Evolutionary conservation across 768 basidiomycete species (phyloP), one percentile per base, ranked within the genome.

Genomic region (Lentinula guzmanii): DNA sequence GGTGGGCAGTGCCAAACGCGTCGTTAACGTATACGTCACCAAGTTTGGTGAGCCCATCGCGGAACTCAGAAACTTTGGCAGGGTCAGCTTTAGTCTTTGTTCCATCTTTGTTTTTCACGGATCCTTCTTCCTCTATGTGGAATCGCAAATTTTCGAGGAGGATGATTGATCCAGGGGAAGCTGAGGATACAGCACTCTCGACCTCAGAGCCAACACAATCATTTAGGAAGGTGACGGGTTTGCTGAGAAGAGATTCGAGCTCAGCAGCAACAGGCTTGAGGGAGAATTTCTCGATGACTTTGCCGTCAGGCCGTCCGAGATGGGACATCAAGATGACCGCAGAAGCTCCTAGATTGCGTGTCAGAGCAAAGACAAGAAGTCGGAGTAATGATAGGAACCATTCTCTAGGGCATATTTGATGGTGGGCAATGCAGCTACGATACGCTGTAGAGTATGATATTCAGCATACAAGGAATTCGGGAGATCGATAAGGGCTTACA

Each of bases 1-100:
- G 93, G 75, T 99, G 96, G 55, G 95, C 96, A 50, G 96, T 99
- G 53, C 96, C 96, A 71, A 99, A 99, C 28, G 96, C 96, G 73
- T 99, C 96, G 78, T 99, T 99, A 73, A 99, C 82, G 74, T 98
- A 98, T 65, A 99, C 89, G 70, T 98, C 95, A 57, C 95, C 95
- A 66, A 99, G 88, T 60, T 81, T 82, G 60, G 96, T 98, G 67
- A 99, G 86, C 39, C 86, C 79, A 70, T 93, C 87, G 52, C 93
- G 83, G 84, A 99, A 99, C 68, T 86, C 77, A 60, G 87, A 75
- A 63, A 98, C 91, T 63, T 84, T 82, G 55, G 84, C 82, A 21
- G 90, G 79, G 72, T 95, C 91, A 46, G 97, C 96, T 78, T 98
- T 98, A 67, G 83, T 90, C 82, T 99, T 99, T 69, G 87, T 86